Conservation (phyloP, 441 rosid species). For the Cnidoscolus chayamansa region DNA sequence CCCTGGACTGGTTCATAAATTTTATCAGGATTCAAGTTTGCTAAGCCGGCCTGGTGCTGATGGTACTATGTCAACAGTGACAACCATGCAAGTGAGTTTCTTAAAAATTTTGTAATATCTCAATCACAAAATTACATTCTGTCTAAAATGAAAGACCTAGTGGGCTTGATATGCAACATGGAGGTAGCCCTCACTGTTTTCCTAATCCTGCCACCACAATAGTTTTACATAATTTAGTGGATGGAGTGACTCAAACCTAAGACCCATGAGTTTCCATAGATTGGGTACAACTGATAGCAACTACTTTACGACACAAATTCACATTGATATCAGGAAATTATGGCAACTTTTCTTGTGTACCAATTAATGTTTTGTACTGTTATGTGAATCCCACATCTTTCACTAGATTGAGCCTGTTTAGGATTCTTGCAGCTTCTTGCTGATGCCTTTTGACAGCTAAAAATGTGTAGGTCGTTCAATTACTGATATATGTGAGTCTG, state of each 20-base stretch:
- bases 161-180: neutral
- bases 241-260: neutral
- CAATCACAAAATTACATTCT: neutral
- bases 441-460: neutral
- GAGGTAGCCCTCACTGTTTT: neutral
- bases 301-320: neutral
- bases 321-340: neutral
- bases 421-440: neutral
- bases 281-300: neutral
- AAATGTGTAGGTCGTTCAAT: too few species aligned
- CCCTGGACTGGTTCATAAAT: constrained; percentile 70
- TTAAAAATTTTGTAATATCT: neutral
- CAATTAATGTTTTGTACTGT: neutral
- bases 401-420: neutral
- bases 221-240: neutral
- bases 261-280: neutral
- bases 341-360: neutral
- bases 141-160: neutral
- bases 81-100: constrained; percentile 68
- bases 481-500: too few species aligned
- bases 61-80: constrained; percentile 66
- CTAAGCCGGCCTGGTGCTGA: constrained; percentile 65
- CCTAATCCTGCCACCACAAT: neutral
- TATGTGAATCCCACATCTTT: neutral
- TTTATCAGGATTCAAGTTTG: constrained; percentile 84